phyloP scores from a whole-genome alignment of 257 asterid genomes.

The Apocynum venetum region DNA sequence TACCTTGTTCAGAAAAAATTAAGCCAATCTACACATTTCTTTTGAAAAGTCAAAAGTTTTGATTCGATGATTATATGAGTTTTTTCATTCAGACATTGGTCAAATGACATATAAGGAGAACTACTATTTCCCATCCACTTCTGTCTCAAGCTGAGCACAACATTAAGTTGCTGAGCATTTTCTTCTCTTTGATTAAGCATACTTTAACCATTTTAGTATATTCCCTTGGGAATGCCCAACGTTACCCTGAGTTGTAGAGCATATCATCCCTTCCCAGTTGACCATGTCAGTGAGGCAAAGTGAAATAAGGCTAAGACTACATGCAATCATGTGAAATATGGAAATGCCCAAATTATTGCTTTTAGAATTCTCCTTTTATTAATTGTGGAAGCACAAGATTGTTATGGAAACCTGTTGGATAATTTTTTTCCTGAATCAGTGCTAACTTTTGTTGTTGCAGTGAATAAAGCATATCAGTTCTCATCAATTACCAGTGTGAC shows the following conservation, averaged over 20 bases:
- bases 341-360: not conserved
- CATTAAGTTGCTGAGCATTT: not conserved
- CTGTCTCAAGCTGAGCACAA: not conserved
- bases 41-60: no score
- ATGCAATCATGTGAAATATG: not conserved
- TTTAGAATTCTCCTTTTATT: no score
- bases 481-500: slow-evolving; percentile 82
- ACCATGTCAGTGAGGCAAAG: not conserved
- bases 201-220: not conserved
- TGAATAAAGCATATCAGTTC: slow-evolving; percentile 66
- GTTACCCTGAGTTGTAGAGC: not conserved
- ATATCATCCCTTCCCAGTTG: not conserved
- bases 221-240: not conserved
- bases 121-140: not conserved
- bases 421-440: not conserved
- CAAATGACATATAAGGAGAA: not conserved
- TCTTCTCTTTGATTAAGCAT: not conserved
- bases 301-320: not conserved
- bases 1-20: no score
- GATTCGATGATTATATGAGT: no score
- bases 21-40: no score
- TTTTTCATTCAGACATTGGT: no score
- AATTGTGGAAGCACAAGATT: not conserved
- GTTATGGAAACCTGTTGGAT: not conserved
- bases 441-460: slow-evolving; percentile 31